Evolutionary conservation across 768 basidiomycete genomes (phyloP).

Genomic region (Gymnopilus dilepis): DNA sequence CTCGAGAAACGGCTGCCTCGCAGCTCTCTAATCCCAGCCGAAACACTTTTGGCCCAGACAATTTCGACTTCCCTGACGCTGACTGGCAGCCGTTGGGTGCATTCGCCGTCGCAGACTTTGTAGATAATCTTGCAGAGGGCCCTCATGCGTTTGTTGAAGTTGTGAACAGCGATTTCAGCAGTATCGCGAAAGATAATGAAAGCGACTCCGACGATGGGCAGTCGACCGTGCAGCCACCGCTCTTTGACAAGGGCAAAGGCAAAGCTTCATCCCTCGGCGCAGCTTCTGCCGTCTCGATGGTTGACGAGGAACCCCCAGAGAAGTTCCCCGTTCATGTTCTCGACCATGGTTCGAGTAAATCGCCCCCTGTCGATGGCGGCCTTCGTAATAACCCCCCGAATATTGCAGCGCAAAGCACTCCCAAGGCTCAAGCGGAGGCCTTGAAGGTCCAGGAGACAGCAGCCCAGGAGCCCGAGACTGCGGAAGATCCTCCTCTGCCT

Average conservation of each 20-base stretch:
- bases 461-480: conserved; percentile 13
- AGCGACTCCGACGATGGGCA: conserved; percentile 35
- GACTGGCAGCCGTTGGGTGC: conserved; percentile 68
- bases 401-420: conserved; percentile 42
- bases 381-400: neutral
- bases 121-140: conserved; percentile 39
- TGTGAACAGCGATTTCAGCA: conserved; percentile 44
- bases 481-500: conserved; percentile 45
- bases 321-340: conserved; percentile 71
- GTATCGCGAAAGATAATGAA: conserved; percentile 30
- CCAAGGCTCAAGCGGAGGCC: conserved; percentile 31
- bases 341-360: conserved; percentile 37
- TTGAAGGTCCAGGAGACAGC: conserved; percentile 12
- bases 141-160: conserved; percentile 73
- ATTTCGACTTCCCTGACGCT: conserved; percentile 55
- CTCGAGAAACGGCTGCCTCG: conserved; percentile 37
- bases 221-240: conserved; percentile 34
- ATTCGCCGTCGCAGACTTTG: conserved; percentile 44
- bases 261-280: conserved; percentile 43
- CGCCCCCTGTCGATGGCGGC: conserved; percentile 1
- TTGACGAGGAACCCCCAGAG: conserved; percentile 48
- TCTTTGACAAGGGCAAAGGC: conserved; percentile 55
- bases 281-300: conserved; percentile 44
- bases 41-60: conserved; percentile 61
- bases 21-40: conserved; percentile 42